These are phyloP conservation scores for Aegilops tauschii DNA, from an alignment of 176 grass and related monocot genomes.

Conservation along the genomic window DNA sequence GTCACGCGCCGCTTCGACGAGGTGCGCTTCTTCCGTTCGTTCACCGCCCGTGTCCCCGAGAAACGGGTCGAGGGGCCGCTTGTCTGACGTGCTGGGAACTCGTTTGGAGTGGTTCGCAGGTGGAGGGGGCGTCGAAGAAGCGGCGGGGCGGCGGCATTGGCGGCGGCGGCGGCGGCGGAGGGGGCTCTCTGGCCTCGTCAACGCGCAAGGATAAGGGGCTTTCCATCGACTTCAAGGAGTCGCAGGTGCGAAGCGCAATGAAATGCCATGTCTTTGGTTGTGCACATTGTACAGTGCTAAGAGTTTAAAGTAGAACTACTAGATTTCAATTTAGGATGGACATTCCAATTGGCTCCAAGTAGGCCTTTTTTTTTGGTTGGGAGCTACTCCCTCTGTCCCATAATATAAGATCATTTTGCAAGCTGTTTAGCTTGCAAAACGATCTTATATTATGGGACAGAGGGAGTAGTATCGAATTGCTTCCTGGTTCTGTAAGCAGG, in stretches of 20 bases:
- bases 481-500: neutral
- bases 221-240: slow-evolving; percentile 55
- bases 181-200: slow-evolving; percentile 32
- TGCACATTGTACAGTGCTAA: neutral
- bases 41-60: neutral
- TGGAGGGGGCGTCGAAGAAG: slow-evolving; percentile 57
- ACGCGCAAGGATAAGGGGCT: slow-evolving; percentile 44
- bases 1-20: slow-evolving; percentile 42
- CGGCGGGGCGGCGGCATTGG: slow-evolving; percentile 34
- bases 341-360: neutral
- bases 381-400: neutral
- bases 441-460: no score
- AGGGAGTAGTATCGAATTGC: neutral
- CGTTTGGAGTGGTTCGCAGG: slow-evolving; percentile 23
- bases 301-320: neutral
- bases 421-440: no score
- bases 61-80: neutral
- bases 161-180: slow-evolving; percentile 30
- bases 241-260: slow-evolving; percentile 26
- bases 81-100: neutral
- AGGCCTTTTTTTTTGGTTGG: neutral
- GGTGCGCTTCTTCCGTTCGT: neutral
- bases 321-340: neutral
- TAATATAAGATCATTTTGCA: no score
- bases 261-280: neutral